Evolutionary conservation across 495 filamentous ascomycete genomes (phyloP), one percentile per base, ranked within the genome.

Genomic region (Evernia prunastri): DNA sequence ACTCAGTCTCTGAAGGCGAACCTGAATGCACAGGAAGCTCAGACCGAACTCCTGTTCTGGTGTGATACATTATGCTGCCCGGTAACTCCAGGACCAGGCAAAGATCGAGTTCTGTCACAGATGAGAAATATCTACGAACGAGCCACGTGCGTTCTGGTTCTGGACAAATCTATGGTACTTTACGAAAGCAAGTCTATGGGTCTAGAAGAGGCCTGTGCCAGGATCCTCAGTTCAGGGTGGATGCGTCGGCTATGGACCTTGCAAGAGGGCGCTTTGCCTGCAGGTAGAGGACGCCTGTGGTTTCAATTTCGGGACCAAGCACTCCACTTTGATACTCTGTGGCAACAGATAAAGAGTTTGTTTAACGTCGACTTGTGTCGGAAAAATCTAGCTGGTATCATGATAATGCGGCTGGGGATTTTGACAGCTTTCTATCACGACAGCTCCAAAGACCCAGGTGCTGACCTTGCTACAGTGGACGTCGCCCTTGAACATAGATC

Each of bases 11-110:
- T 56, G 7, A 36, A 18, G 49, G 37, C 29, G 6, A 39, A 23
- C 8, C 1, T 8, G 10, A 63, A 37, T 18, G 18, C 53, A 40
- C 18, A 35, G 3, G 20, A 42, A 12, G 2, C 9, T 33, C 9
- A 54, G 6, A 37, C n/a, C 20, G 51, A 66, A 15, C 23, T 66
- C 23, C 31, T 53, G 1, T 23, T 66, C 20, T 68, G 59, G 63
- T 56, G 67, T 39, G 67, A 68, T 61, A 68, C 67, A 13, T 29
- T 68, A 4, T 66, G 63, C 56, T 62, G 59, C 42, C 67, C 67
- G 6, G 23, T 66, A 23, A 45, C 25, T 18, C 51, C 51, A 23
- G 17, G 25, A 43, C 40, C 42, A 23, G 62, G 42, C 29, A 66
- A 63, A 29, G 56, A 13, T 20, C 36, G 35, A 5, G 57, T 59